Conservation (phyloP, 23 red algal species). For the Pyropia yezoensis region DNA sequence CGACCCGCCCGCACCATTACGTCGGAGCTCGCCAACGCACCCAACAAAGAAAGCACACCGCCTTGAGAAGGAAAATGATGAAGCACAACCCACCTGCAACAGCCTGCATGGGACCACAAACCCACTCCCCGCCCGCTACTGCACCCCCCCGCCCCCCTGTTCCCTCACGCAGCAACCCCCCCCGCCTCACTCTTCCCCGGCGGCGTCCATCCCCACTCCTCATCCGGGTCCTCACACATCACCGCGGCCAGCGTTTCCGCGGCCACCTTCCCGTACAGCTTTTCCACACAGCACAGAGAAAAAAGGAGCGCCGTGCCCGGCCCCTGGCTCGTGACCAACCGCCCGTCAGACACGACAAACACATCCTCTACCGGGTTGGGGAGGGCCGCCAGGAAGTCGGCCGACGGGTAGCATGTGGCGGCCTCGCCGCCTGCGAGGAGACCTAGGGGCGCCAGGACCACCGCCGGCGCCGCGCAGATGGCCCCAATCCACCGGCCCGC, state of each 20-base stretch:
- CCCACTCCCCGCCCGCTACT: no score
- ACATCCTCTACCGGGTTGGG: constrained; percentile 45
- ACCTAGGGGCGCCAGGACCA: constrained; percentile 62
- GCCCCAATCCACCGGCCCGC: constrained; percentile 46
- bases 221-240: constrained; percentile 23
- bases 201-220: no score
- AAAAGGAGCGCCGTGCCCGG: constrained; percentile 90
- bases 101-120: no score
- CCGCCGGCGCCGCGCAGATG: constrained; percentile 89
- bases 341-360: constrained; percentile 51
- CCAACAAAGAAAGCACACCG: no score
- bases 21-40: no score
- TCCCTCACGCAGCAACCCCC: no score
- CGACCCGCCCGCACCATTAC: no score
- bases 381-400: constrained; percentile 52
- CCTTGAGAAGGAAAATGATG: no score
- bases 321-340: constrained; percentile 72
- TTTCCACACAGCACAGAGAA: constrained; percentile 63
- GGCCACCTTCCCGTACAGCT: constrained; percentile 47
- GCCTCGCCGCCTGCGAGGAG: constrained; percentile 42
- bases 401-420: constrained; percentile 88
- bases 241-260: constrained; percentile 65
- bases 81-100: no score
- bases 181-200: no score
- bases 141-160: no score